Evolutionary conservation across 1,139 yeast genomes (phyloP).

Genomic region (Torulaspora globosa): DNA sequence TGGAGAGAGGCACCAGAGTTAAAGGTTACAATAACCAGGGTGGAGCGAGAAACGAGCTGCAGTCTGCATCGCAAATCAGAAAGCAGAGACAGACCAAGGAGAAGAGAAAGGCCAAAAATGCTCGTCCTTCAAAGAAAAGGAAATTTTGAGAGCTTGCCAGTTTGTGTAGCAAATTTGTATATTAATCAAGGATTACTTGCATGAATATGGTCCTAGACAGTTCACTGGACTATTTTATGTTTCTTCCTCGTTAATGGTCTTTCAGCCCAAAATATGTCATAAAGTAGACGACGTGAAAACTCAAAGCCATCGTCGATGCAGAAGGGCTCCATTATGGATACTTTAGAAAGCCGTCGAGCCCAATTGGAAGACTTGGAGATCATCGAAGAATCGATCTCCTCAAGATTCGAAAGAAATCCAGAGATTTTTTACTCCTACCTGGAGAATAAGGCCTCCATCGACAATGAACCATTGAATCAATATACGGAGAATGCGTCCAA

Average conservation of each 20-base stretch:
- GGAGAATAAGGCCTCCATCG: conserved; percentile 15
- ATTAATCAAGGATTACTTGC: background rate
- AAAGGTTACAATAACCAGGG: conserved; percentile 57
- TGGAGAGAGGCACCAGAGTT: conserved; percentile 67
- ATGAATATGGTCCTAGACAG: background rate
- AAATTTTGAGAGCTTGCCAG: background rate
- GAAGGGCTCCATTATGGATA: conserved; percentile 1
- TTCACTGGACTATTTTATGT: background rate
- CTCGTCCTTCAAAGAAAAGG: conserved; percentile 62
- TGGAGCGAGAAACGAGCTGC: conserved; percentile 59
- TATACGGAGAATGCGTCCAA: conserved; percentile 21
- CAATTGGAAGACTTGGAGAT: conserved; percentile 52
- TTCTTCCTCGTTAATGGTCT: background rate
- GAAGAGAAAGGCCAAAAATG: conserved; percentile 77
- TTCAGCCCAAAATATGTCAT: background rate
- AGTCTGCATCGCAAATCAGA: conserved; percentile 69
- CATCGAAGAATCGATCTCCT: conserved; percentile 51
- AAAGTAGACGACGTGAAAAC: background rate
- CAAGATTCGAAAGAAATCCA: conserved; percentile 49
- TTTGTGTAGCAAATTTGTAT: background rate
- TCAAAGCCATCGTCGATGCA: background rate
- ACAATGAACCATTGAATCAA: conserved; percentile 19
- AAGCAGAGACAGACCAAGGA: conserved; percentile 69
- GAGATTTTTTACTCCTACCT: conserved; percentile 40
- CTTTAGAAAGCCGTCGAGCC: conserved; percentile 38